Evolutionary conservation across 2,329 filamentous ascomycete genomes (phyloP).

Genomic region (Fusarium piperis): DNA sequence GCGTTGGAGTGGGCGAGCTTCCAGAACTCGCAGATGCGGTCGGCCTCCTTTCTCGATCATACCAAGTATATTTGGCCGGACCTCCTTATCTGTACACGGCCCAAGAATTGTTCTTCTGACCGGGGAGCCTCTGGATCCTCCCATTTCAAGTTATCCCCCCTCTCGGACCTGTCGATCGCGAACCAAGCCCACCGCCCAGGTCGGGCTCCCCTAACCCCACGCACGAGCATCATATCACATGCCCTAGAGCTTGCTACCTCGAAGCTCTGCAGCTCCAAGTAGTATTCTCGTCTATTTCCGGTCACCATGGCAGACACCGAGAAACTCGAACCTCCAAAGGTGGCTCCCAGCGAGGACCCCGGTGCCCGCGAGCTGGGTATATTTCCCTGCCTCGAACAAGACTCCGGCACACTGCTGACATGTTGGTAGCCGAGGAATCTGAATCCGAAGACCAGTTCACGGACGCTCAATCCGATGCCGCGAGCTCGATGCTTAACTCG

Average conservation of each 20-base stretch:
- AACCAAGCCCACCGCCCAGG: conserved; percentile 15
- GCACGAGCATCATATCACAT: conserved; percentile 35
- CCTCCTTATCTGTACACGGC: conserved; percentile 1
- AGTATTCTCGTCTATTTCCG: conserved; percentile 6
- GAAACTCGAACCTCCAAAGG: conserved; percentile 47
- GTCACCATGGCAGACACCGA: conserved; percentile 44
- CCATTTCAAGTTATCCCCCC: conserved; percentile 5
- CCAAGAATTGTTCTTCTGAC: not conserved
- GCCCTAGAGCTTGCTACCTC: conserved; percentile 12
- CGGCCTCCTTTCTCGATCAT: conserved; percentile 30
- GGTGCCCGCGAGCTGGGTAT: conserved; percentile 69
- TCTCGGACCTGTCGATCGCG: conserved; percentile 8
- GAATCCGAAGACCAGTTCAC: conserved; percentile 77
- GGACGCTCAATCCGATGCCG: conserved; percentile 67
- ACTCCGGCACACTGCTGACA: conserved; percentile 37
- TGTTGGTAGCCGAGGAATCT: conserved; percentile 57
- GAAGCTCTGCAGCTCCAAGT: conserved; percentile 1
- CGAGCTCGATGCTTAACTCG: conserved; percentile 55
- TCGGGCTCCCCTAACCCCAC: conserved; percentile 30
- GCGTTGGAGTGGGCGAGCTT: conserved; percentile 20
- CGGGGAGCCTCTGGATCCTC: conserved; percentile 2
- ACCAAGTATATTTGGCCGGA: conserved; percentile 10
- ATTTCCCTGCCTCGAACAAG: conserved; percentile 10
- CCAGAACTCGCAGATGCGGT: conserved; percentile 15
- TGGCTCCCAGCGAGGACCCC: conserved; percentile 57